phyloP scores from a whole-genome alignment of 2,329 filamentous ascomycete species.

The Mycosphaerelloides madeirae region DNA sequence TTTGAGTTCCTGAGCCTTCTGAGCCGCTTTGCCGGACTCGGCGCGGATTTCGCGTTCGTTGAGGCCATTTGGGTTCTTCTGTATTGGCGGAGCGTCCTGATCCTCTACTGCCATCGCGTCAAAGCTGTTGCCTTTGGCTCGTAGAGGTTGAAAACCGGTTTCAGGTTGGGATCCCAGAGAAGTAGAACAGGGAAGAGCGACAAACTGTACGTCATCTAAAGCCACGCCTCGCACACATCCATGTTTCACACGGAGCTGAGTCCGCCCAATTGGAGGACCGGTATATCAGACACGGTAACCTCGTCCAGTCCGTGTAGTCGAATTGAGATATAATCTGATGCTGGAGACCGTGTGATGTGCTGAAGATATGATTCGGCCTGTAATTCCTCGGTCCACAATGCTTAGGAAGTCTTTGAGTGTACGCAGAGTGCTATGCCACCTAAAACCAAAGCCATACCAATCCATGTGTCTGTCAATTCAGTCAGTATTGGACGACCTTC shows the following conservation, averaged over 20 bases:
- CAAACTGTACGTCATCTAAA: neutral
- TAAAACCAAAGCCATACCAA: conserved; percentile 75
- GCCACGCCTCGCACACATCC: neutral
- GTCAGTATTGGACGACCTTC: conserved; percentile 11
- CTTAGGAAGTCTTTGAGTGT: conserved; percentile 45
- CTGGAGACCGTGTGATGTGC: no score
- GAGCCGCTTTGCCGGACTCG: conserved; percentile 26
- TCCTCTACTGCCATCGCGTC: conserved; percentile 1
- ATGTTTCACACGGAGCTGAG: no score
- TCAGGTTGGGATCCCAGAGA: neutral
- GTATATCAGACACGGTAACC: no score
- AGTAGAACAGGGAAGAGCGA: neutral
- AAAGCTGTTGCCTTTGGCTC: neutral
- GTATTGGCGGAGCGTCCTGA: conserved; percentile 1
- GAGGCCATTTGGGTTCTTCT: conserved; percentile 1
- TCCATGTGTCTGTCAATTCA: conserved; percentile 62
- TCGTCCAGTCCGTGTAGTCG: no score
- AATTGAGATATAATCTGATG: no score
- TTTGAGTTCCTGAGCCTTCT: conserved; percentile 21
- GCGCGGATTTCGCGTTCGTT: conserved; percentile 20
- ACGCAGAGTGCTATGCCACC: conserved; percentile 81
- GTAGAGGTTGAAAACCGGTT: neutral
- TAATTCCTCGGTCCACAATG: neutral
- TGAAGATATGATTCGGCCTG: no score
- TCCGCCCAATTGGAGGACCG: no score